These are phyloP conservation scores for Verticillium albo-atrum DNA, from an alignment of 2,329 filamentous ascomycete species.

Conservation along the genomic window DNA sequence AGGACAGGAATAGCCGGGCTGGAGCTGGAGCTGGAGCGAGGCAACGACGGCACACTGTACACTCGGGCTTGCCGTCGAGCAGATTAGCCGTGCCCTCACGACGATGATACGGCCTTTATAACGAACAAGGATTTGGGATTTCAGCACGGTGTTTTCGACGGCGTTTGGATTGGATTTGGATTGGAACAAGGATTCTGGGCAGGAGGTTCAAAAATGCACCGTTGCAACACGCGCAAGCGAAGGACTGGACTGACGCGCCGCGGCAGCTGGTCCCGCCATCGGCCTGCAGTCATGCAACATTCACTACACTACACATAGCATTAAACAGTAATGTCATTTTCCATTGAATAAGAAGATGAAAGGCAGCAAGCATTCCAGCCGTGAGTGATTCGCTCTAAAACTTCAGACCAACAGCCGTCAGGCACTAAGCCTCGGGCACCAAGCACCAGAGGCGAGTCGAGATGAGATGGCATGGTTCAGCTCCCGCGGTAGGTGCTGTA, in stretches of 20 bases:
- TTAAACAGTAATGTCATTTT: not conserved
- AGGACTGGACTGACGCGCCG: not conserved
- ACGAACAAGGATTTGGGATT: not conserved
- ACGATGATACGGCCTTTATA: constrained; percentile 9
- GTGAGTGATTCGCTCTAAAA: too few relatives aligned
- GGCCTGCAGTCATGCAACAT: not conserved
- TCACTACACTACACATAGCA: not conserved
- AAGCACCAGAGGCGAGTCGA: too few relatives aligned
- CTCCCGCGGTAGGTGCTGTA: constrained; percentile 81
- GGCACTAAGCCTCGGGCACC: too few relatives aligned
- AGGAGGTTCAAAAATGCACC: not conserved
- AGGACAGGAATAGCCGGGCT: not conserved
- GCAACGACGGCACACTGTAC: not conserved
- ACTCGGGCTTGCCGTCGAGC: not conserved
- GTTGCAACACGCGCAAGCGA: not conserved
- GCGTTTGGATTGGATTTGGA: not conserved
- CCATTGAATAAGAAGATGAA: not conserved
- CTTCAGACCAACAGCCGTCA: too few relatives aligned
- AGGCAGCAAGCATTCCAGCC: too few relatives aligned
- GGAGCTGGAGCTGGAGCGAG: not conserved
- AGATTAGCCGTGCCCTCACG: not conserved
- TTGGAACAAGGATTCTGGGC: not conserved
- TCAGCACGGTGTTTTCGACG: constrained; percentile 9
- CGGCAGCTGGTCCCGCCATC: not conserved
- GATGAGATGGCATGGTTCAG: constrained; percentile 30